phyloP scores from a whole-genome alignment of 345 rosid species.

The Punica granatum region DNA sequence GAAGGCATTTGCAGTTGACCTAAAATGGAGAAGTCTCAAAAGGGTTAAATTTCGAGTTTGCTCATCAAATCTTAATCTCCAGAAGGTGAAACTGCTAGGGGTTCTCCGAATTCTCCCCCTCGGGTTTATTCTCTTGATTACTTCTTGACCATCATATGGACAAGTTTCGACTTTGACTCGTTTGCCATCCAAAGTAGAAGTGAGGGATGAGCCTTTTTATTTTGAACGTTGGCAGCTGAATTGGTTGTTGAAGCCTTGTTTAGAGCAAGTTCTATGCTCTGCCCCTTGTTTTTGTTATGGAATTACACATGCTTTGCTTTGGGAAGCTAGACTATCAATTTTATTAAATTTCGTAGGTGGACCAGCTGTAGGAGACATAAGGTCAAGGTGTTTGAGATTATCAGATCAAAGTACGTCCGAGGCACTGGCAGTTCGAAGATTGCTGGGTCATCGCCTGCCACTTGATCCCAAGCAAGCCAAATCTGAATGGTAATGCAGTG shows the following conservation, averaged over 20 bases:
- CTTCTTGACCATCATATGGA: not conserved
- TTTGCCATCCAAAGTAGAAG: not conserved
- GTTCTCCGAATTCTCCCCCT: not conserved
- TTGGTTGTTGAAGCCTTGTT: not conserved
- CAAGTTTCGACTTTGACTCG: not conserved
- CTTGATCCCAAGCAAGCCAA: constrained; percentile 54
- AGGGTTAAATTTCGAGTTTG: not conserved
- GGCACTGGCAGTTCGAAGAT: constrained; percentile 79
- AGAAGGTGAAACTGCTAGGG: not conserved
- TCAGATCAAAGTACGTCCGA: constrained; percentile 82
- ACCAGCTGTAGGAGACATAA: constrained; percentile 94
- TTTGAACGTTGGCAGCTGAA: not conserved
- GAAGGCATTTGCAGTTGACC: not conserved
- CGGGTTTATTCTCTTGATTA: not conserved
- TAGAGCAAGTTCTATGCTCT: not conserved
- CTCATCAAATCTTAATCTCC: not conserved
- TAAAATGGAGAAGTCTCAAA: not conserved
- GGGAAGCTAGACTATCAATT: not conserved
- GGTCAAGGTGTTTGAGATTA: constrained; percentile 90
- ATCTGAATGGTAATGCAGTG: constrained; percentile 60
- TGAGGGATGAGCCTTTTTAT: not conserved
- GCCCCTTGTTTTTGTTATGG: not conserved
- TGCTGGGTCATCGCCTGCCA: constrained; percentile 88
- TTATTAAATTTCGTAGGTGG: constrained; percentile 42
- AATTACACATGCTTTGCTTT: not conserved